phyloP scores from a whole-genome alignment of 2,329 filamentous ascomycete genomes.

The Escovopsis sp. region DNA sequence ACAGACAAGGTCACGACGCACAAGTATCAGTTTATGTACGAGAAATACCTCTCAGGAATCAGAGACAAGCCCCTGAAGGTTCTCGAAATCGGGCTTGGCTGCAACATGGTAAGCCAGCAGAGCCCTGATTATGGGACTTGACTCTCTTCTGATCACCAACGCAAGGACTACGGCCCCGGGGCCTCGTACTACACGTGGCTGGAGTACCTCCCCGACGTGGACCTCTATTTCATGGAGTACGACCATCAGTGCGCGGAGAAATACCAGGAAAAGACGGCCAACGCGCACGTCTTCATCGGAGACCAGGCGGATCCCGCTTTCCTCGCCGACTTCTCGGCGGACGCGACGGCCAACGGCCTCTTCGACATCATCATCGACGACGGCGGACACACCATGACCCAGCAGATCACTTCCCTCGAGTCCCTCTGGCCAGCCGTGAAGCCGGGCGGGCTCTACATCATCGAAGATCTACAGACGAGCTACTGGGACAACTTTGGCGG shows the following conservation, averaged over 20 bases:
- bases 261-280: constrained; percentile 18
- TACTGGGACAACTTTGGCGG: constrained; percentile 12
- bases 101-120: constrained; percentile 16
- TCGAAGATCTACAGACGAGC: constrained; percentile 19
- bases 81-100: constrained; percentile 26
- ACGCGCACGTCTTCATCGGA: constrained; percentile 23
- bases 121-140: too few relatives aligned
- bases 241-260: constrained; percentile 20
- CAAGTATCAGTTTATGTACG: constrained; percentile 25
- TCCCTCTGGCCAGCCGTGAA: constrained; percentile 21
- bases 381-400: constrained; percentile 22
- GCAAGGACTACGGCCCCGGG: constrained; percentile 19
- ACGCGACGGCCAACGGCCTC: constrained; percentile 13
- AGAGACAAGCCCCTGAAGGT: constrained; percentile 20
- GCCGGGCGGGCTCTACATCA: constrained; percentile 20
- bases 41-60: constrained; percentile 19
- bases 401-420: constrained; percentile 21
- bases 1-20: constrained; percentile 25
- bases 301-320: constrained; percentile 23
- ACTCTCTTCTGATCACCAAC: too few relatives aligned
- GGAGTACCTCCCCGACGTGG: constrained; percentile 22
- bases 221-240: constrained; percentile 27
- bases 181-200: constrained; percentile 25
- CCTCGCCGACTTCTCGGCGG: constrained; percentile 18
- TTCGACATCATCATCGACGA: constrained; percentile 28